Base-by-base conservation (phyloP, 1,139 yeast genomes). In the Scheffersomyces segobiensis region DNA sequence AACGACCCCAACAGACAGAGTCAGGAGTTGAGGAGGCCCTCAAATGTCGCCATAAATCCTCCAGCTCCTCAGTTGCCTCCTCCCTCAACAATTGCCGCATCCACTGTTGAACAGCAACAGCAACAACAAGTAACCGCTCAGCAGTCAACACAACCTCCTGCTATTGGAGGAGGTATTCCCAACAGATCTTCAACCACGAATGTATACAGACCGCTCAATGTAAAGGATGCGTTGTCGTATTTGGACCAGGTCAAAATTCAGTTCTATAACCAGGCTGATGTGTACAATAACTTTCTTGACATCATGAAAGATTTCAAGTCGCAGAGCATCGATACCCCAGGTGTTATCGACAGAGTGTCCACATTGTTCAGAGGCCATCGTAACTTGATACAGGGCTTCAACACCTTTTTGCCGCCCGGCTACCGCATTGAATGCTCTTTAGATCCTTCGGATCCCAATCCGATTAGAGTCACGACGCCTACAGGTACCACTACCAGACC, bases 261-360 rank as follows among this genome's bases (percentile, higher is more conserved):
- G 73, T 95, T 95, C 74, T 90, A 86, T 73, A 85, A 87, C 65
- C 96, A 95, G 75, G 97, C 98, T 0, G 98, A 93, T 70, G 97
- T 96, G 55, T 95, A 96, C 79, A 96, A 95, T 72, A 93, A 91
- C 72, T 95, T 95, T 70, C 83, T 95, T 69, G 99, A 96, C 72
- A 95, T 95, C 63, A 95, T 95, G 99, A 95, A 95, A 76, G 99
- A 96, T 71, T 96, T 96, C 79, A 95, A 96, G 78, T 89, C 96
- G 54, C 98, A 93, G 76, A 86, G 91, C 64, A 93, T 95, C 68
- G 98, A 96, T 73, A 95, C 99, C 1, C 99, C 99, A 0, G 99
- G 98, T 21, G 99, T 95, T 48, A 95, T 95, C 71, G 97, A 93
- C 70, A 83, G 99, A 59, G 99, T 95, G 0, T 92, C 98, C 0